Evolutionary conservation across 495 filamentous ascomycete species (phyloP).

Genomic region (Xeromyces bisporus): DNA sequence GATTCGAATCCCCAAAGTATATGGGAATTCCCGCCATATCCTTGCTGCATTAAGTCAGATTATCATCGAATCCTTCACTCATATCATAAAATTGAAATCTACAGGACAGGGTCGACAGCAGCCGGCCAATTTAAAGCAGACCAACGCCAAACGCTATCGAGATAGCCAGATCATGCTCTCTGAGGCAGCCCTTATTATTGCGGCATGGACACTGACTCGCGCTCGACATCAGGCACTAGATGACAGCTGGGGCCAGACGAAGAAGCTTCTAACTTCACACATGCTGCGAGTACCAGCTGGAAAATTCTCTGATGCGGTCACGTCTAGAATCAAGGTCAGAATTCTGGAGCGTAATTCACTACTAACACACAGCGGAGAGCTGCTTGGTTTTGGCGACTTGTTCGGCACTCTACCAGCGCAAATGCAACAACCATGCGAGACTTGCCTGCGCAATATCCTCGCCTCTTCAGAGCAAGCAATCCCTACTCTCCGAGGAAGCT

Average conservation of each 20-base stretch:
- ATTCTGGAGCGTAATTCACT: slow-evolving; percentile 25
- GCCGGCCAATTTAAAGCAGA: slow-evolving; percentile 24
- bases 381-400: slow-evolving; percentile 20
- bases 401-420: slow-evolving; percentile 16
- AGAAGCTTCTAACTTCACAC: slow-evolving; percentile 15
- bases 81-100: slow-evolving; percentile 18
- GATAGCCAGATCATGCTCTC: slow-evolving; percentile 25
- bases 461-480: slow-evolving; percentile 7
- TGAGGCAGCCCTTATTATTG: slow-evolving; percentile 24
- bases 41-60: slow-evolving; percentile 26
- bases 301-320: slow-evolving; percentile 15
- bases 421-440: slow-evolving; percentile 11
- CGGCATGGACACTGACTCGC: slow-evolving; percentile 22
- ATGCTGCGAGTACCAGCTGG: slow-evolving; percentile 16
- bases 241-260: slow-evolving; percentile 19
- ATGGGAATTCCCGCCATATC: slow-evolving; percentile 21
- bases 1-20: slow-evolving; percentile 17
- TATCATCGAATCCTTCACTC: slow-evolving; percentile 27
- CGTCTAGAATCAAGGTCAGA: slow-evolving; percentile 16
- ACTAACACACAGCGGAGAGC: slow-evolving; percentile 19
- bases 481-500: slow-evolving; percentile 7
- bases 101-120: slow-evolving; percentile 12
- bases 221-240: slow-evolving; percentile 15
- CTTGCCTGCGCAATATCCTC: slow-evolving; percentile 13
- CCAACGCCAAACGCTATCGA: slow-evolving; percentile 25